Conservation (phyloP, 768 basidiomycete genomes). For the Suillus ampliporus region DNA sequence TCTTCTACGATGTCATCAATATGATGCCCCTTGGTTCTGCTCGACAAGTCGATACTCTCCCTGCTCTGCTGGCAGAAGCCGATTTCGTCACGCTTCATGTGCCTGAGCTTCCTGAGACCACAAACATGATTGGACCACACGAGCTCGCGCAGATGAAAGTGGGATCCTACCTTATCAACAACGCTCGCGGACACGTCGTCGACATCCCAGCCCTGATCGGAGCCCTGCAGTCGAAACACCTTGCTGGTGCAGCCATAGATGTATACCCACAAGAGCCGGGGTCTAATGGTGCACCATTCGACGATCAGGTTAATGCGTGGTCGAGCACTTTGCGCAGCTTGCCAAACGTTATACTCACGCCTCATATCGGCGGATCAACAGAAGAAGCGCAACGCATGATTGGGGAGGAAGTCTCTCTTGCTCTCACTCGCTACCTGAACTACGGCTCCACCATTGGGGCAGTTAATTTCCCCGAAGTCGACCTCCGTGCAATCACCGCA, state of each 20-base stretch:
- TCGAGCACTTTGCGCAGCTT: conserved; percentile 72
- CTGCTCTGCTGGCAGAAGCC: conserved; percentile 72
- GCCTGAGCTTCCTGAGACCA: conserved; percentile 95
- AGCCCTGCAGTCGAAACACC: conserved; percentile 81
- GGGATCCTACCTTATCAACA: conserved; percentile 96
- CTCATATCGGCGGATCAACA: conserved; percentile 98
- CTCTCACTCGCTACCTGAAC: conserved; percentile 88
- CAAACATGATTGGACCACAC: conserved; percentile 83
- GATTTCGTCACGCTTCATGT: conserved; percentile 98
- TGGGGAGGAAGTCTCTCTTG: conserved; percentile 89
- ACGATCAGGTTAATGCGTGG: conserved; percentile 89
- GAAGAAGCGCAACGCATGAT: conserved; percentile 99
- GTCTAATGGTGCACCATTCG: conserved; percentile 88
- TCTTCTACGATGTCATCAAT: conserved; percentile 95
- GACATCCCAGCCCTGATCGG: conserved; percentile 91
- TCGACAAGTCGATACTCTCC: conserved; percentile 83
- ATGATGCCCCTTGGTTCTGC: conserved; percentile 98
- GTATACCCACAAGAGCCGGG: conserved; percentile 95
- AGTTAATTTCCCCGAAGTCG: conserved; percentile 99
- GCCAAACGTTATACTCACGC: conserved; percentile 94
- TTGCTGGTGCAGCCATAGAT: conserved; percentile 89
- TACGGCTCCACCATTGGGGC: conserved; percentile 90
- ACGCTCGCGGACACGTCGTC: conserved; percentile 93
- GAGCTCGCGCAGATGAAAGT: conserved; percentile 92
- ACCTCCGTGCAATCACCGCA: conserved; percentile 87